Conservation (phyloP, 2,329 filamentous ascomycete genomes). For the Clarireedia sp. region DNA sequence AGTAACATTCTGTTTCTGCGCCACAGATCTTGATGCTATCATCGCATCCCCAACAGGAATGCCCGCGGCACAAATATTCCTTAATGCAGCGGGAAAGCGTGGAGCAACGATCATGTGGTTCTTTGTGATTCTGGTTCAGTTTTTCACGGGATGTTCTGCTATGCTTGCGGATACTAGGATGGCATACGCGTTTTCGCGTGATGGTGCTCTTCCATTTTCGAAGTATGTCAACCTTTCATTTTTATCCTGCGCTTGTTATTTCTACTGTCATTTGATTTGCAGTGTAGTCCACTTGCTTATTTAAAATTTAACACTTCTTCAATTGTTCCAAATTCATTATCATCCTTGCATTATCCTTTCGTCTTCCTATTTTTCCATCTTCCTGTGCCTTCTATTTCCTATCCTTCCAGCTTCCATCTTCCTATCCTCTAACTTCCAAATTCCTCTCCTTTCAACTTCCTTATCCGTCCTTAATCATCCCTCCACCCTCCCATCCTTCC, state of each 20-base stretch:
- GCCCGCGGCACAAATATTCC: conserved; percentile 50
- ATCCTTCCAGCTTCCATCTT: neutral
- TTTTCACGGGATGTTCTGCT: conserved; percentile 54
- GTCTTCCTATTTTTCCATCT: neutral
- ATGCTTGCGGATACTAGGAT: conserved; percentile 57
- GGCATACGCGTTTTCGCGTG: conserved; percentile 53
- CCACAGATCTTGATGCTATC: conserved; percentile 49
- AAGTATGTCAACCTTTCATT: conserved; percentile 31
- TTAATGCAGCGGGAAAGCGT: conserved; percentile 49
- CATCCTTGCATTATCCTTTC: too few relatives aligned
- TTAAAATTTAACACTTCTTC: too few relatives aligned
- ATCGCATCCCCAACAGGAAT: conserved; percentile 50
- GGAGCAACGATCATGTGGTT: conserved; percentile 55
- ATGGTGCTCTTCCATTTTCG: conserved; percentile 53
- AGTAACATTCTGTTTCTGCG: conserved; percentile 55
- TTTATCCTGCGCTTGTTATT: too few relatives aligned
- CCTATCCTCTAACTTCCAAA: neutral
- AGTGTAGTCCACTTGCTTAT: too few relatives aligned
- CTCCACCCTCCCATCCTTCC: too few relatives aligned
- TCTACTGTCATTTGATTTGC: too few relatives aligned
- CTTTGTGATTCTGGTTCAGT: conserved; percentile 54
- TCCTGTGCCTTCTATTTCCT: neutral
- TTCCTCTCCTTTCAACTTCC: neutral
- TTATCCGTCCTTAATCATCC: neutral
- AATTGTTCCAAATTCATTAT: too few relatives aligned